Conservation (phyloP, 2,329 filamentous ascomycete genomes). For the Fusarium tuaranense region DNA sequence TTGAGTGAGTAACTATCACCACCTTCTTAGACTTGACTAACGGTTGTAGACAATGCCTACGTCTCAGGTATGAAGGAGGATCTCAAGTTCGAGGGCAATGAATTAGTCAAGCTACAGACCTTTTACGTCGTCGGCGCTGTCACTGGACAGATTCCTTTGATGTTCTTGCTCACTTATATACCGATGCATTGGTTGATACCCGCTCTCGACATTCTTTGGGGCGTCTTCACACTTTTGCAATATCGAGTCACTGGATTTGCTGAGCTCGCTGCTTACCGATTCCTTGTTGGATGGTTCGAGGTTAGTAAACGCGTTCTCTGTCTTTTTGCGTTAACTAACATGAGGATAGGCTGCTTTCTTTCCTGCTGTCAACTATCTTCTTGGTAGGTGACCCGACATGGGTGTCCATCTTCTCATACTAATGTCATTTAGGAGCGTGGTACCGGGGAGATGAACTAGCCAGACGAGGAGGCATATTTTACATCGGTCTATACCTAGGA, state of each 20-base stretch:
- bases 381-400: neutral
- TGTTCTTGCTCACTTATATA: neutral
- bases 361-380: neutral
- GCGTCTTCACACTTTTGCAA: neutral
- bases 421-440: neutral
- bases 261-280: neutral
- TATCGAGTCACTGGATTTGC: neutral
- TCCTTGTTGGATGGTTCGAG: neutral
- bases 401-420: neutral
- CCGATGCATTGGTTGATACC: neutral
- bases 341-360: neutral
- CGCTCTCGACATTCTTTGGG: neutral
- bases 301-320: neutral
- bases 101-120: neutral
- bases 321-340: neutral
- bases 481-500: neutral
- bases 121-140: neutral
- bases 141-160: neutral
- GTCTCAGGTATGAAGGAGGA: neutral
- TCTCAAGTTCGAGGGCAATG: neutral
- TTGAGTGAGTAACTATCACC: slow-evolving; percentile 8
- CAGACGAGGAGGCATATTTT: neutral
- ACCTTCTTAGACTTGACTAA: neutral
- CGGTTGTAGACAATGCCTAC: neutral
- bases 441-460: neutral